A percentile compares a stretch with the other conserved stretches of the same genome.
Evolutionary conservation across 495 filamentous ascomycete species (phyloP).

Genomic region (Annulohypoxylon moriforme): DNA sequence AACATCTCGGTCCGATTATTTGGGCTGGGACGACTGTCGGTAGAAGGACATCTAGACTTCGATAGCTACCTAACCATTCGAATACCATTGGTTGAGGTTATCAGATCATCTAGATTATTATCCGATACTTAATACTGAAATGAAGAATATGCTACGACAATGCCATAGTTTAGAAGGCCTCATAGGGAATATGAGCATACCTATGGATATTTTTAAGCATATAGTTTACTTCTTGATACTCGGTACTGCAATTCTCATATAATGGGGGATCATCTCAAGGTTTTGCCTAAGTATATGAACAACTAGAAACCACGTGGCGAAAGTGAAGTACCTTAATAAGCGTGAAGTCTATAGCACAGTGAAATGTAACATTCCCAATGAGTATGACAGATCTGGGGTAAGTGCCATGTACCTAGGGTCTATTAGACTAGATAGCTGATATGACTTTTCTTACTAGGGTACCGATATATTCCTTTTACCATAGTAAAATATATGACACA

Average conservation of each 20-base stretch:
- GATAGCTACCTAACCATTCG: neutral
- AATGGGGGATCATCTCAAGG: no score
- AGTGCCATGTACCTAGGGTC: neutral
- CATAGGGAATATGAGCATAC: no score
- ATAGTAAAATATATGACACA: no score
- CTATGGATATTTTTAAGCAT: no score
- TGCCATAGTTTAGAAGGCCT: neutral
- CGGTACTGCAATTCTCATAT: no score
- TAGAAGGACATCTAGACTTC: neutral
- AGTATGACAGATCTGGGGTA: neutral
- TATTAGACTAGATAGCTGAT: no score
- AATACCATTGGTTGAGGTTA: neutral
- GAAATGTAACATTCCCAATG: neutral
- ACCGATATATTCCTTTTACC: no score
- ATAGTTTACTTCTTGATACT: no score
- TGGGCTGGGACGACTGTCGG: neutral
- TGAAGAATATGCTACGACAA: neutral
- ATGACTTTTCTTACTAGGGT: no score
- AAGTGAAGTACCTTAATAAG: neutral
- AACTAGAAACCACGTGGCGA: neutral
- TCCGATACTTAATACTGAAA: neutral
- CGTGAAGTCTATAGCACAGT: neutral
- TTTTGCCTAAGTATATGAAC: no score
- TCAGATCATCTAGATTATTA: neutral
- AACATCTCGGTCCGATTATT: neutral